Base-by-base conservation (phyloP, 352 stramenopile genomes). In the Phytophthora colocasiae region DNA sequence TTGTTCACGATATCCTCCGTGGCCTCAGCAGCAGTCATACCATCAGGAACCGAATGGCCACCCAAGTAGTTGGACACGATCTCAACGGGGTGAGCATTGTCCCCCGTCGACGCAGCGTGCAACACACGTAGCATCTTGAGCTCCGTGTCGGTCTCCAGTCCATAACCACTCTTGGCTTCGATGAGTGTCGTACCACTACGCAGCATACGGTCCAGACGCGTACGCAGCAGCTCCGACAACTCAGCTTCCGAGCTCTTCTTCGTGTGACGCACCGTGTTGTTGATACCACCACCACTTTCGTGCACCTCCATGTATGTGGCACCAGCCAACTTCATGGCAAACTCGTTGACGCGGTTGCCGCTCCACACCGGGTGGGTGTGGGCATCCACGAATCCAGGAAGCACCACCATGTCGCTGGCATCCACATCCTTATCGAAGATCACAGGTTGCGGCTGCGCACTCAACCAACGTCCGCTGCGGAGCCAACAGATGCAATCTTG, bases 221-320 rank as follows among this genome's bases (percentile, higher is more conserved):
- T 29, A 11, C 78, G 56, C 11, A 94, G 62, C n/a, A 91, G 63
- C 32, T 50, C 46, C 27, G 71, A 54, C 15, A 96, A 74, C 45
- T 93, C 85, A 0, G 75, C 60, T 63, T 93, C 83, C 9, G 78
- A 90, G 59, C 80, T 91, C 45, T 75, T 63, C 14, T 81, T 80
- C 6, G 83, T 94, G 32, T 81, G 71, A n/a, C 84, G 83, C 55
- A 96, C 87, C 0, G 87, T 91, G 58, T 79, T 85, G 68, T 92
- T 88, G 65, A 96, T 96, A 12, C 87, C 85, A 8, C 87, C 87
- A 19, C 87, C 87, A 45, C 75, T 88, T 24, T 82, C 80, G 48
- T 93, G 85, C 26, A 93, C 75, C 29, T 95, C 82, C 87, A 96
- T 93, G 73, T 96, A 95, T 6, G 85, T 93, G 17, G 87, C 87